Base-by-base conservation (phyloP, 495 filamentous ascomycete genomes). In the Neurospora intermedia region DNA sequence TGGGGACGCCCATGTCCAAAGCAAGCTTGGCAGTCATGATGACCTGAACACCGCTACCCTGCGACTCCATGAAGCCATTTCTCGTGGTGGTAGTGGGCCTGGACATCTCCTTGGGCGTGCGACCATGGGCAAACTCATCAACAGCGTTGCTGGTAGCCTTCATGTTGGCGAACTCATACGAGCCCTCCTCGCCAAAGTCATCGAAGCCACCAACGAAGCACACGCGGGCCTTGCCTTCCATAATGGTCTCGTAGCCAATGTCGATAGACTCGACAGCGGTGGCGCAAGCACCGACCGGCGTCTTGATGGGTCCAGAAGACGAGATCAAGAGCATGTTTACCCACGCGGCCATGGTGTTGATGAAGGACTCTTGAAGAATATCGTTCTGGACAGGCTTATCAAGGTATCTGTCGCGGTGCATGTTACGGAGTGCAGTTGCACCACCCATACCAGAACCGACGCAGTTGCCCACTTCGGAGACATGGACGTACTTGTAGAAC, bases 81-180 rank as follows among this genome's bases (percentile, higher is more conserved):
- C 96, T 88, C 11, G 96, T 98, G 10, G 96, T 99, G 10, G 96
- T 98, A 10, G 96, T 96, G 1, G 96, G 96, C 62, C 96, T 89
- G 0, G 96, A 99, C 96, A 99, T 99, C 84, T 99, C 96, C 79
- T 89, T 89, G 0, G 96, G 96, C 43, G 96, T 97, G 75, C 96
- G 92, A 43, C 96, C 96, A 77, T 98, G 95, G 8, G 92, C 94
- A 77, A 98, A 92, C 78, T 98, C 96, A 74, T 98, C 94, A 71
- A 97, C 91, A 35, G 94, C 93, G 77, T 98, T 99, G 87, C 93
- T 97, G 59, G 96, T 99, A 42, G 96, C 96, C 83, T 97, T 96
- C 96, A 99, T 99, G 84, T 99, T 99, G 86, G 96, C 96, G 80
- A 99, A 99, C 82, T 99, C 96, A 76, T 97, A 98, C 6, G 96